Evolutionary conservation across 805 yeast species (phyloP), one percentile per base, ranked within the genome.

Genomic region (Metschnikowia lunata): DNA sequence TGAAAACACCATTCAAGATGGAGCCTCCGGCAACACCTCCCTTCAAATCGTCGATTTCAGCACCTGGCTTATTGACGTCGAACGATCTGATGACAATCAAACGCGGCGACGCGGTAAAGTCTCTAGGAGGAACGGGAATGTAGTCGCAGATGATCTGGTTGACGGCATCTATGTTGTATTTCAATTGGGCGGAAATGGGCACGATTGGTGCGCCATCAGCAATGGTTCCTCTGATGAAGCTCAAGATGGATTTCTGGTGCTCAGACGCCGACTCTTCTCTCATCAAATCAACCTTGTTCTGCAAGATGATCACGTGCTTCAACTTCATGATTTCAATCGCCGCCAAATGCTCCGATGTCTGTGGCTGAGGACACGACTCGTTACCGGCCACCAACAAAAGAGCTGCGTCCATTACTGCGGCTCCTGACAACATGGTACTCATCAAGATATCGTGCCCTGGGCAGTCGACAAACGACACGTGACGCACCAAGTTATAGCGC

Each of bases 11-110:
- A 48, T 83, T 88, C 63, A 93, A 78, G 59, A 93, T 91, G 42
- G 97, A 88, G 57, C 99, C 99, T 76, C 99, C 99, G 37, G 99
- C 99, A 65, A 93, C 98, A 82, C 99, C 99, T 62, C 99, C 99
- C 74, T 90, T 90, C 66, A 93, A 79, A 59, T 91, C 98, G 55
- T 85, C 90, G 56, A 95, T 88, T 71, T 90, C 97, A 36, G 97
- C 83, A 74, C 99, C 99, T 48, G 99, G 99, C 72, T 88, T 90
- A 75, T 93, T 93, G 54, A 93, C 99, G 69, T 93, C 99, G 66
- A 93, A 93, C 30, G 98, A 91, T 75, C 99, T 85, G 61, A 93
- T 95, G 46, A 93, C 98, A 65, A 93, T 93, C 60, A 93, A 81
- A 62, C 95, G 83, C 59, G 99, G 99, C 47, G 89, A 82, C 34